A percentile compares a stretch with the other conserved stretches of the same genome.
Evolutionary conservation across 305 asterid genomes (phyloP).

Genomic region (Fraxinus nigra): DNA sequence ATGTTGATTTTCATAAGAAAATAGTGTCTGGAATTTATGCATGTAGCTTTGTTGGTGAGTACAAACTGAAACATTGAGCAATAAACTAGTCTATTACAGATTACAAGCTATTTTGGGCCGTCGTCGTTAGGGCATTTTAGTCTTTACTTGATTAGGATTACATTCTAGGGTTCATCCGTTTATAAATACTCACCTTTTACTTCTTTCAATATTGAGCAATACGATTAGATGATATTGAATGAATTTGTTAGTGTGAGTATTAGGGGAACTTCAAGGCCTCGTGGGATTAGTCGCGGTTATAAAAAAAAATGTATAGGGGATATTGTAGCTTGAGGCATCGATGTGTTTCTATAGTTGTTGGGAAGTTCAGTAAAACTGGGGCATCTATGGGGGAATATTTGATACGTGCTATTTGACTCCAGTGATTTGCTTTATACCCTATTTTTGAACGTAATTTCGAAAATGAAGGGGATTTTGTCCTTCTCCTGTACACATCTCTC

Average conservation of each 20-base stretch:
- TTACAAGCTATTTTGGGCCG: background rate
- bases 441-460: background rate
- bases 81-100: background rate
- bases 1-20: slow-evolving; percentile 21
- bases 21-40: background rate
- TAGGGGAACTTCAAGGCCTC: too few species aligned
- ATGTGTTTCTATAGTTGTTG: background rate
- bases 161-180: background rate
- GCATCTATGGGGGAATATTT: background rate
- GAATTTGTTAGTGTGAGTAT: background rate
- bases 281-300: too few species aligned
- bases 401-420: background rate
- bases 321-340: background rate
- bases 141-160: background rate
- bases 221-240: background rate
- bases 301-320: background rate
- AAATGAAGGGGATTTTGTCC: background rate
- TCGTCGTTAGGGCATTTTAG: background rate
- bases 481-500: background rate
- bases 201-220: background rate
- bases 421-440: background rate
- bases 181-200: background rate
- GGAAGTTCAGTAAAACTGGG: background rate
- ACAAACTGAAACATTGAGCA: background rate
- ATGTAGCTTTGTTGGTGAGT: background rate